Evolutionary conservation across 306 rosid genomes (phyloP), one percentile per base, ranked within the genome.

Genomic region (Senna tora): DNA sequence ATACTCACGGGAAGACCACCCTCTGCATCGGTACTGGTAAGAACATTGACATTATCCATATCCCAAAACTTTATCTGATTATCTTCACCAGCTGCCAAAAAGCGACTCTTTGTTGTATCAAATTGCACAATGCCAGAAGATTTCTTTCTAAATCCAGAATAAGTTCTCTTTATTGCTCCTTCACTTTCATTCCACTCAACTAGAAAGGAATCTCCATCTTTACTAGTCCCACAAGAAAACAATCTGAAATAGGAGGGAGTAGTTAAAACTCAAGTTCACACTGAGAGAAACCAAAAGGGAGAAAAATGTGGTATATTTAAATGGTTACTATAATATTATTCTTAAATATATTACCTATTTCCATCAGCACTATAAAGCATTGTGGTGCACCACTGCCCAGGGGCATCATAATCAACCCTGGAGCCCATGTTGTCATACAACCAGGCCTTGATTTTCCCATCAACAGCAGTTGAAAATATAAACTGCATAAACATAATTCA

Each of bases 141-240:
- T 69, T 79, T 82, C 83, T 84, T 84, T 65, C 86, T 76, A 39
- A 92, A 76, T 45, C 96, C 98, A 79, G 71, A 19, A 71, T 92
- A 92, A 43, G 63, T 77, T 77, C 86, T 85, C 79, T 79, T 87
- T 43, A 82, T 50, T 30, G 83, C 45, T 69, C 95, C 98, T 76
- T 90, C 96, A 69, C 79, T 74, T 80, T 88, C 90, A 65, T 81
- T 84, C 98, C 98, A 93, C 81, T 93, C 96, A 68, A 90, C 98
- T 20, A 93, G 87, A 80, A 65, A 84, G 14, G 90, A 81, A 13
- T 85, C 93, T 62, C 96, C 96, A 22, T 88, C 91, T 78, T 81
- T 88, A 74, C 89, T 88, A 52, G 96, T 90, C 69, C 96, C 98
- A 47, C 96, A 93, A 54, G 96, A 93, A 77, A 90, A 88, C 86